Conservation (phyloP, 306 rosid species). For the Cicer chorassanicum region DNA sequence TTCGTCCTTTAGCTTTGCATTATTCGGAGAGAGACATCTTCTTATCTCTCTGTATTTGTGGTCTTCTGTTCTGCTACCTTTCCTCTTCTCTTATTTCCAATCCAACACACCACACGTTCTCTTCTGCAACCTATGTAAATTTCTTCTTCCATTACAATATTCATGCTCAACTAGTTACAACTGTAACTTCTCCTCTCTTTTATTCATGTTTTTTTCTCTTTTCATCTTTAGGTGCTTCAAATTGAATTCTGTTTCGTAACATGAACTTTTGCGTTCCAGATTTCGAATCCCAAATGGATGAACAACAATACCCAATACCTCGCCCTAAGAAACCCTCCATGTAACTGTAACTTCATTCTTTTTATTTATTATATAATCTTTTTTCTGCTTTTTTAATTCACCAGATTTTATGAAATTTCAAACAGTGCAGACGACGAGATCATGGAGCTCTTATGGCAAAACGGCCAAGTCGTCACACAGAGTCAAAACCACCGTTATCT, state of each 20-base stretch:
- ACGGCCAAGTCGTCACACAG: conserved; percentile 74
- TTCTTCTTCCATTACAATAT: not conserved
- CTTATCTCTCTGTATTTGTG: conserved; percentile 51
- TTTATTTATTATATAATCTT: not conserved
- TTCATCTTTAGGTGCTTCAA: not conserved
- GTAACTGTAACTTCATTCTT: conserved; percentile 45
- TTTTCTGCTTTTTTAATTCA: not conserved
- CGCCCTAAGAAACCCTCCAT: conserved; percentile 56
- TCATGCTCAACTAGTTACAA: conserved; percentile 23
- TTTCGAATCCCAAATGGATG: conserved; percentile 58
- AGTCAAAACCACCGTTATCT: conserved; percentile 64
- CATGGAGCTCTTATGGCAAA: conserved; percentile 82
- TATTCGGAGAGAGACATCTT: conserved; percentile 53
- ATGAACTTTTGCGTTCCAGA: conserved; percentile 78
- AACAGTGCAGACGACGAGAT: conserved; percentile 71
- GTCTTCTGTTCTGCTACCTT: not conserved
- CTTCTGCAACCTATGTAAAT: conserved; percentile 4
- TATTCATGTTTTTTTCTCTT: not conserved
- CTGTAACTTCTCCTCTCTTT: not conserved
- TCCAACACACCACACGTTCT: conserved; percentile 18
- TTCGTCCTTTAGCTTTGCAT: conserved; percentile 57
- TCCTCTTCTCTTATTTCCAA: conserved; percentile 8
- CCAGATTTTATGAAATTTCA: conserved; percentile 2
- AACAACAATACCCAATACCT: conserved; percentile 35
- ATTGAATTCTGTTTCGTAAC: not conserved